These are phyloP conservation scores for Coccomyxa sp. DNA, from an alignment of 139 green algal species.

Conservation along the genomic window DNA sequence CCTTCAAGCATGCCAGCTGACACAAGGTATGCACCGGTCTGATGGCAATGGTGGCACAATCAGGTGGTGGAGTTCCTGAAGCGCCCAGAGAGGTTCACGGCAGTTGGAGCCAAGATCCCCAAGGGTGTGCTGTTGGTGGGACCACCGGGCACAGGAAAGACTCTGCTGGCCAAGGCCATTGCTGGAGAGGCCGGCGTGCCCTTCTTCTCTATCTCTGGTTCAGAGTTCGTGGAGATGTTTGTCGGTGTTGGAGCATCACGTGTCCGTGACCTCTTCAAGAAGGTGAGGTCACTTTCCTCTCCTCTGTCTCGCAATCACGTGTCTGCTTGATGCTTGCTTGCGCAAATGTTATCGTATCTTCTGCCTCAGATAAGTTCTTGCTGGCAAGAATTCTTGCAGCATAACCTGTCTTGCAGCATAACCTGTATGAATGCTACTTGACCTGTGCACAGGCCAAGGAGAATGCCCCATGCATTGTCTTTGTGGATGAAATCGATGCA, in stretches of 20 bases:
- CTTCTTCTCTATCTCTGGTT: conserved; percentile 98
- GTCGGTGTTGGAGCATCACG: conserved; percentile 94
- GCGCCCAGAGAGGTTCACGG: conserved; percentile 97
- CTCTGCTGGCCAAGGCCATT: conserved; percentile 97
- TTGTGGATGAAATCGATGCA: conserved; percentile 99
- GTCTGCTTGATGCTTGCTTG: neutral
- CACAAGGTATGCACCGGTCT: neutral
- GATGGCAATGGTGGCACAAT: neutral
- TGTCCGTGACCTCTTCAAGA: conserved; percentile 97
- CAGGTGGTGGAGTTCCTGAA: conserved; percentile 99
- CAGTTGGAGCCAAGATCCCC: conserved; percentile 96
- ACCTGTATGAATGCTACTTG: neutral
- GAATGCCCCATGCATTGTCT: conserved; percentile 98
- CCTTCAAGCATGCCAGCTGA: neutral
- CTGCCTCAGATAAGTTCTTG: no score
- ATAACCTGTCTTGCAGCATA: neutral
- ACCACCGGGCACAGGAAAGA: conserved; percentile 96
- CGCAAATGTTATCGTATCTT: neutral
- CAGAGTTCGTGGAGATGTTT: conserved; percentile 99
- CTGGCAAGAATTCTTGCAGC: neutral
- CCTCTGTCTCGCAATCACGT: neutral
- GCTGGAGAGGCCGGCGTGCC: conserved; percentile 93
- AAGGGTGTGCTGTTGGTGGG: conserved; percentile 97
- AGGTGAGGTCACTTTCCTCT: conserved; percentile 33
- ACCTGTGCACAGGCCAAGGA: conserved; percentile 74